Evolutionary conservation across 1,139 yeast genomes (phyloP), one percentile per base, ranked within the genome.

Genomic region (Yamadazyma atmosphaerica): DNA sequence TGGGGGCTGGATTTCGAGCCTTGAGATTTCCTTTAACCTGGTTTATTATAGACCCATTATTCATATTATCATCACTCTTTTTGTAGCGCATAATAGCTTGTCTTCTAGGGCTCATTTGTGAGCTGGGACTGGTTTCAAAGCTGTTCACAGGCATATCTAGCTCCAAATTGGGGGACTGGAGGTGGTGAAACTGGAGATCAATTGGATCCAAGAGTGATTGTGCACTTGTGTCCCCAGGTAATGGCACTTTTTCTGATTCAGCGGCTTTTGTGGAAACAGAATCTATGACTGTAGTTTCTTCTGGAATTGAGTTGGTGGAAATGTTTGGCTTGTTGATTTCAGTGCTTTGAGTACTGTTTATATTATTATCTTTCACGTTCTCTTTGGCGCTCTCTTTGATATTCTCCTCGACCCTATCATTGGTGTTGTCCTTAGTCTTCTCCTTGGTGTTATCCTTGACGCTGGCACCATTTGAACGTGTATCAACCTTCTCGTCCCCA

Each of bases 1-100:
- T 31, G 17, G 8, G 16, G 44, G 33, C 28, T 23, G 3, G 13
- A 19, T 36, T 43, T 34, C 1, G 47, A 37, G n/a, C n/a, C 27
- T 40, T 46, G 10, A 50, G 39, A 25, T 57, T 62, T 4, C 56
- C 66, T 39, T 66, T 67, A 14, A 56, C 57, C 37, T 65, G 64
- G 36, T 49, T 52, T 22, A 65, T 40, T n/a, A 42, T 37, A 2
- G 37, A 51, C 3, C 50, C 54, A 36, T 52, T 53, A 37, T 48
- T 46, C n/a, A 54, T 49, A 3, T 50, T 46, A n/a, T 58, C 64
- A 45, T 56, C 64, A 37, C 59, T 60, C 32, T 57, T 60, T 40
- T 65, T 65, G 49, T 70, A 61, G 32, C 77, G 51, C 65, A 66
- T 58, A 5, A 71, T 54, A 2, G 73, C 55, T 45, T 66, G 74